Evolutionary conservation across 306 rosid species (phyloP), one percentile per base, ranked within the genome.

Genomic region (Albizia julibrissin): DNA sequence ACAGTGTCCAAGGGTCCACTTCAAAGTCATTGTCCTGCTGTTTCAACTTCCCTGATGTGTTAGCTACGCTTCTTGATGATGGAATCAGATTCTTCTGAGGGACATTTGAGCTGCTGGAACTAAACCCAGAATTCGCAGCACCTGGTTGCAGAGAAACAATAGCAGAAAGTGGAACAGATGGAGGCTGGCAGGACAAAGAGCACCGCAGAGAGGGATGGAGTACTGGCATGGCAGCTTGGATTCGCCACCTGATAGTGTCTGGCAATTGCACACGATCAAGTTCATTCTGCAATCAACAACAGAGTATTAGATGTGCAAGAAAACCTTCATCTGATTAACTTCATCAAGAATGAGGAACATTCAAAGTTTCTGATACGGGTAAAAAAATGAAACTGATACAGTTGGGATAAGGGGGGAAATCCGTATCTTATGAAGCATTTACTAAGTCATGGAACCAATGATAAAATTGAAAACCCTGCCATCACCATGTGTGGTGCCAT

Each of bases 171-270:
- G 94, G 89, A 81, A 93, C 86, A 65, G 88, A 80, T 56, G 97
- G 92, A 21, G 91, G 93, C 85, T 90, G 98, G 86, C 92, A 95
- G 50, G 92, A 91, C 80, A 93, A 79, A 78, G 82, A 69, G 81
- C 83, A 76, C 80, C 93, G 86, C 8, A 69, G 76, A 44, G 95
- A 78, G 62, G 94, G 92, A 84, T 84, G 75, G 46, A 92, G 87
- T 15, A 86, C 84, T 0, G 98, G 98, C 97, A 95, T 95, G 72
- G 97, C 95, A 81, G 98, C 92, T 86, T 95, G 98, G 80, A 95
- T 95, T 43, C 95, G 93, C 91, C 89, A 85, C 79, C 98, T 89
- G 72, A 95, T 84, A 34, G 86, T 73, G 76, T 95, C 98, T 47
- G 98, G 97, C 59, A 95, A 91, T 87, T 89, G 94, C 94, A 90